Percentiles rank a stretch among this genome's conserved stretches.
phyloP scores from a whole-genome alignment of 805 yeast genomes.

The Wickerhamiella slavikovae region DNA sequence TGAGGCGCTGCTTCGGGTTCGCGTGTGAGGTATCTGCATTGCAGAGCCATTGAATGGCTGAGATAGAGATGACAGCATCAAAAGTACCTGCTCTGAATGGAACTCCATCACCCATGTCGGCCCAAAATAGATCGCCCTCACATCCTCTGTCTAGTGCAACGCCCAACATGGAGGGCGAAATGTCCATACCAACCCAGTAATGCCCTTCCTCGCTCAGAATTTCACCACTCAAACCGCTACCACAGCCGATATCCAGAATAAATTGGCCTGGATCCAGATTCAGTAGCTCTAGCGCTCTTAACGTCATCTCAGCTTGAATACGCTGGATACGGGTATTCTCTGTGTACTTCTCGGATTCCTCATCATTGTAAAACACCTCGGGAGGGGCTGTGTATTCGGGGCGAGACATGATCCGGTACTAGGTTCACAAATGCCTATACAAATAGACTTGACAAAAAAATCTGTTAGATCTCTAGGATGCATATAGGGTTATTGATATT shows the following conservation, averaged over 20 bases:
- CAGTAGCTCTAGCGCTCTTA: constrained; percentile 73
- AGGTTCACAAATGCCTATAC: not conserved
- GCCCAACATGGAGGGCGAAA: constrained; percentile 88
- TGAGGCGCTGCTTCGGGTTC: constrained; percentile 67
- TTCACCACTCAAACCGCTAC: constrained; percentile 91
- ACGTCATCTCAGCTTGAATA: constrained; percentile 94
- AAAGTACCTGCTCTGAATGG: constrained; percentile 93
- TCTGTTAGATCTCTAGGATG: too few species aligned
- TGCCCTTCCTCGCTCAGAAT: constrained; percentile 86
- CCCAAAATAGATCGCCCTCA: constrained; percentile 79
- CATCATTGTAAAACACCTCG: constrained; percentile 79
- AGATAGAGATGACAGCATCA: constrained; percentile 88
- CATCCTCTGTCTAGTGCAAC: constrained; percentile 81
- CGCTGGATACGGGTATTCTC: constrained; percentile 92
- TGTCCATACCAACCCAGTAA: constrained; percentile 91
- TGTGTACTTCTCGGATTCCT: constrained; percentile 79
- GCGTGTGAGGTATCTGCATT: constrained; percentile 72
- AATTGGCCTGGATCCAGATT: constrained; percentile 50
- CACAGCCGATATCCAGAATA: constrained; percentile 86
- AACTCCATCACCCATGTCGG: constrained; percentile 84
- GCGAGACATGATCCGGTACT: constrained; percentile 78
- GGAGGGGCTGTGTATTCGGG: constrained; percentile 96
- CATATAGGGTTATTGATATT: too few species aligned
- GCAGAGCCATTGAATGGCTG: constrained; percentile 95
- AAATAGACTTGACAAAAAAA: too few species aligned